phyloP scores from a whole-genome alignment of 139 green algal genomes.

The Closterium sp. region DNA sequence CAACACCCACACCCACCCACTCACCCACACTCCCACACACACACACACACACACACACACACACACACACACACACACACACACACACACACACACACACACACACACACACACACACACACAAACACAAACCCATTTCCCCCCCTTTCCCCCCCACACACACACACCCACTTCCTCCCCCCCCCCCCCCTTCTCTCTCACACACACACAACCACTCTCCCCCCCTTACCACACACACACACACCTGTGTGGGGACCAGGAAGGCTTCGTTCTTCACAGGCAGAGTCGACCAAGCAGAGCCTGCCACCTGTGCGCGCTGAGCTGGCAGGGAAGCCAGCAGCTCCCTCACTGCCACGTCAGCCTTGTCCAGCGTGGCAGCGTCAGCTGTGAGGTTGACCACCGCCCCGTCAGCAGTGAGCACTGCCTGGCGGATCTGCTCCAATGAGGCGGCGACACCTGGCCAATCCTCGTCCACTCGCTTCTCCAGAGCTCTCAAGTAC shows the following conservation, averaged over 20 bases:
- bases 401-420: conserved; percentile 76
- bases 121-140: too few species aligned
- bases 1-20: too few species aligned
- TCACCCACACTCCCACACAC: too few species aligned
- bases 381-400: conserved; percentile 96
- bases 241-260: conserved; percentile 85
- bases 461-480: conserved; percentile 87
- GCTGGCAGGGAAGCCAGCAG: conserved; percentile 81
- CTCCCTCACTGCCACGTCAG: conserved; percentile 56
- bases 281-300: neutral
- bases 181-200: too few species aligned
- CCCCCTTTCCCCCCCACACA: too few species aligned
- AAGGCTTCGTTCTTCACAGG: conserved; percentile 82
- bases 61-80: too few species aligned
- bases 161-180: too few species aligned
- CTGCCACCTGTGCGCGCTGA: neutral
- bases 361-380: conserved; percentile 66
- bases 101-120: too few species aligned
- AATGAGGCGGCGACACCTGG: conserved; percentile 64
- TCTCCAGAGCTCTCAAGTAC: conserved; percentile 80
- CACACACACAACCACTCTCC: neutral
- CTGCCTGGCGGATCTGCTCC: conserved; percentile 63
- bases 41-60: too few species aligned
- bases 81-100: too few species aligned
- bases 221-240: too few species aligned